Percentiles rank a stretch among this genome's conserved stretches.
Evolutionary conservation across 805 yeast genomes (phyloP).

Genomic region (Yarrowia sp.): DNA sequence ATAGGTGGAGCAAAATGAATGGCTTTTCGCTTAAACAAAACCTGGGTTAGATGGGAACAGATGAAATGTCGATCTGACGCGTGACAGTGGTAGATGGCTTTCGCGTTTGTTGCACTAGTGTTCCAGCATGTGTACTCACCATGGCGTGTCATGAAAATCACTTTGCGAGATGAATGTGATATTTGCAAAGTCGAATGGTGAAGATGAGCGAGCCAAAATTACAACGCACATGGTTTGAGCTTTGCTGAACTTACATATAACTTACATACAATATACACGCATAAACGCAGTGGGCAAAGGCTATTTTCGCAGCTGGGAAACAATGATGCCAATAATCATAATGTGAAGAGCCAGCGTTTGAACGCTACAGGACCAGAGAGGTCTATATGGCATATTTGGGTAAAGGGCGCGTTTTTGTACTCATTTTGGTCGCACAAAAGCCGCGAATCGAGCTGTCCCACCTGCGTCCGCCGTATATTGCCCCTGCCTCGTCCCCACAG

Average conservation of each 20-base stretch:
- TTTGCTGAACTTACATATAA: slow-evolving; percentile 35
- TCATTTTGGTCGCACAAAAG: neutral
- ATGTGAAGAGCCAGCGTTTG: neutral
- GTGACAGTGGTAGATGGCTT: neutral
- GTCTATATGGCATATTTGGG: neutral
- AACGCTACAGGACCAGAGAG: neutral
- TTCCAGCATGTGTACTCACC: slow-evolving; percentile 19
- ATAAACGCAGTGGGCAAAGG: slow-evolving; percentile 7
- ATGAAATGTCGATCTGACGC: slow-evolving; percentile 1
- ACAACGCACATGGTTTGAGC: slow-evolving; percentile 33
- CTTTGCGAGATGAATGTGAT: no score
- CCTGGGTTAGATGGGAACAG: slow-evolving; percentile 44
- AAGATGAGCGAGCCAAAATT: slow-evolving; percentile 31
- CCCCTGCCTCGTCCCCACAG: no score
- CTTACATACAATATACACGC: slow-evolving; percentile 35
- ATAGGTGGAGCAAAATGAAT: slow-evolving; percentile 45
- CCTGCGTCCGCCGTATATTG: no score
- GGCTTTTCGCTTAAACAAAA: slow-evolving; percentile 52
- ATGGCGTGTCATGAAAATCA: slow-evolving; percentile 31
- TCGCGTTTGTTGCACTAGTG: neutral
- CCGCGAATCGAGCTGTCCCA: no score
- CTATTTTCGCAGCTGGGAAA: neutral
- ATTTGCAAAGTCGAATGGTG: neutral
- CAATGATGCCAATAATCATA: slow-evolving; percentile 22
- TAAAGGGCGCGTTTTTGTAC: slow-evolving; percentile 19